A percentile compares a stretch with the other conserved stretches of the same genome.
Evolutionary conservation across 805 yeast genomes (phyloP).

Genomic region (Hanseniaspora occidentalis): DNA sequence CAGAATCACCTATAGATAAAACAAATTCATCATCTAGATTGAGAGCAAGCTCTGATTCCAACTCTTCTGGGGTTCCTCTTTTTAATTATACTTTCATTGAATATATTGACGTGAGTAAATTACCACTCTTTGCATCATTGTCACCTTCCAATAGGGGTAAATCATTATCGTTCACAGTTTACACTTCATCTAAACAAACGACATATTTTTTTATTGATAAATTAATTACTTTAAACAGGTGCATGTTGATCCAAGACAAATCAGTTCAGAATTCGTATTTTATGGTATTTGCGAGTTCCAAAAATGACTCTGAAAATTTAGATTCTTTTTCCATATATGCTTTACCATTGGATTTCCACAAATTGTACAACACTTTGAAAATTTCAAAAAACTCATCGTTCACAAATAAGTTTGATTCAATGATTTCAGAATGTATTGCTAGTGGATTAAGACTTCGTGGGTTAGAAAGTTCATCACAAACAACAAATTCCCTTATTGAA

Average conservation of each 20-base stretch:
- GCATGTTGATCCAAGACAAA: conserved; percentile 4
- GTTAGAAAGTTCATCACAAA: conserved; percentile 20
- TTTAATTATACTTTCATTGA: not conserved
- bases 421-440: conserved; percentile 23
- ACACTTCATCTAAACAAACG: conserved; percentile 4
- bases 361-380: not conserved
- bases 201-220: conserved; percentile 7
- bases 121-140: conserved; percentile 1
- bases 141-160: too few species aligned
- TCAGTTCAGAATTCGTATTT: not conserved
- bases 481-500: too few species aligned
- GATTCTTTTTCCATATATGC: not conserved
- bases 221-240: conserved; percentile 3
- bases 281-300: not conserved
- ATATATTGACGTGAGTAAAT: conserved; percentile 5
- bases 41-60: too few species aligned
- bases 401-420: conserved; percentile 13
- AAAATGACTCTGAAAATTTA: not conserved
- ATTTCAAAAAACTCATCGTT: not conserved
- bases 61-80: too few species aligned
- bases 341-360: not conserved
- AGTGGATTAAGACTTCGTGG: conserved; percentile 27
- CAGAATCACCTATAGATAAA: not conserved
- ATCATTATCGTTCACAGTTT: conserved; percentile 3
- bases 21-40: not conserved